Conservation (phyloP, 139 green algal genomes). For the Coccomyxa sp. region DNA sequence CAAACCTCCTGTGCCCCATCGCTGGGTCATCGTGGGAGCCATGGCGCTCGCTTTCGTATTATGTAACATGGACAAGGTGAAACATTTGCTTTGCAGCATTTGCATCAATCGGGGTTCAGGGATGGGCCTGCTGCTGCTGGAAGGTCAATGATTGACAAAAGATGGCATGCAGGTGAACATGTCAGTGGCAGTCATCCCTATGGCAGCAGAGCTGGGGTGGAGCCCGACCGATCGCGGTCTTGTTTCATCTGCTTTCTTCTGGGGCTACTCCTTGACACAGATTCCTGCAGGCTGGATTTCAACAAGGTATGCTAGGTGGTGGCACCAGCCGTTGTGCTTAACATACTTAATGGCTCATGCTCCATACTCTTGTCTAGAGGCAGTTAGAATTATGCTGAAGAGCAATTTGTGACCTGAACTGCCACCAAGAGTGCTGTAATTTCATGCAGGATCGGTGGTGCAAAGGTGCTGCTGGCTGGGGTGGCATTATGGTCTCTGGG, state of each 20-base stretch:
- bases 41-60: constrained; percentile 81
- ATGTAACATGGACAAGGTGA: constrained; percentile 96
- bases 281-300: constrained; percentile 89
- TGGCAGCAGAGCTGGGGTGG: constrained; percentile 94
- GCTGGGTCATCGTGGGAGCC: constrained; percentile 13
- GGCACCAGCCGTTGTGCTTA: too few species aligned
- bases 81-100: too few species aligned
- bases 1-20: background rate
- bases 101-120: too few species aligned
- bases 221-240: constrained; percentile 78
- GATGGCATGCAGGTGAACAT: constrained; percentile 87
- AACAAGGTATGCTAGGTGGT: constrained; percentile 47
- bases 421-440: too few species aligned
- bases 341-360: too few species aligned
- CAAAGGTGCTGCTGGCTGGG: constrained; percentile 78
- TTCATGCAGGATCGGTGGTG: constrained; percentile 64
- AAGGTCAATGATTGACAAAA: too few species aligned
- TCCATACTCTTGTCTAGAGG: too few species aligned
- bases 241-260: constrained; percentile 96
- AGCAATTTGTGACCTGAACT: too few species aligned
- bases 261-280: constrained; percentile 87
- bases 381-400: too few species aligned
- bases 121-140: too few species aligned
- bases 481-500: constrained; percentile 90
- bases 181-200: constrained; percentile 96